Evolutionary conservation across 2,329 filamentous ascomycete species (phyloP), one percentile per base, ranked within the genome.

Genomic region (Fusarium nurragi): DNA sequence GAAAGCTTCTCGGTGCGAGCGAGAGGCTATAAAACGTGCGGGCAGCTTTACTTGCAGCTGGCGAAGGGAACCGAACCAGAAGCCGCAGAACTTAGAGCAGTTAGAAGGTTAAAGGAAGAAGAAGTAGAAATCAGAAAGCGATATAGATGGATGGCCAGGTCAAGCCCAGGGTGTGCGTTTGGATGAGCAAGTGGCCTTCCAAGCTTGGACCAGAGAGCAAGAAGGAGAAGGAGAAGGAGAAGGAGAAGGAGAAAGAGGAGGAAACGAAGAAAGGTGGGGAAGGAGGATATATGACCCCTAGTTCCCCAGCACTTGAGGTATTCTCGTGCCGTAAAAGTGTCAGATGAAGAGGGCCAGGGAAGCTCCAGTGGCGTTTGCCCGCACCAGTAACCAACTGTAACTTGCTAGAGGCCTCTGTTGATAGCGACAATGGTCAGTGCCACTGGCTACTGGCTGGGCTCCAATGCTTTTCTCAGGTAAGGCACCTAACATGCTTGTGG

Each of bases 261-360:
- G 32, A 34, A 61, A 60, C 57, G 57, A 66, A 62, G 54, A 71
- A 67, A 45, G 66, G 70, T 72, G 70, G 70, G 54, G 70, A 68
- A 72, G 64, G 59, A 71, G 52, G 47, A 37, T 58, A 49, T 44
- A 48, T 58, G 58, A 47, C 61, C 63, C 63, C 63, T 57, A 51
- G 52, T 61, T 50, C 53, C 32, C 62, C 28, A 59, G 64, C 26
- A 23, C 63, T 34, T 64, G 47, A 60, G 47, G 56, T 50, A 56
- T 56, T 61, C 49, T 64, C 47, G 47, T 18, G 38, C 60, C 54
- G 40, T 37, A 60, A 50, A 57, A 53, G 61, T 64, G 45, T 64
- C 47, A 60, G 64, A 63, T 47, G 32, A 59, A 48, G 53, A 55
- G 61, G 45, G 44, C 51, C 46, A 36, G 55, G 57, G 48, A 55